Conservation (phyloP, 2,329 filamentous ascomycete species). For the Diaporthe eres region DNA sequence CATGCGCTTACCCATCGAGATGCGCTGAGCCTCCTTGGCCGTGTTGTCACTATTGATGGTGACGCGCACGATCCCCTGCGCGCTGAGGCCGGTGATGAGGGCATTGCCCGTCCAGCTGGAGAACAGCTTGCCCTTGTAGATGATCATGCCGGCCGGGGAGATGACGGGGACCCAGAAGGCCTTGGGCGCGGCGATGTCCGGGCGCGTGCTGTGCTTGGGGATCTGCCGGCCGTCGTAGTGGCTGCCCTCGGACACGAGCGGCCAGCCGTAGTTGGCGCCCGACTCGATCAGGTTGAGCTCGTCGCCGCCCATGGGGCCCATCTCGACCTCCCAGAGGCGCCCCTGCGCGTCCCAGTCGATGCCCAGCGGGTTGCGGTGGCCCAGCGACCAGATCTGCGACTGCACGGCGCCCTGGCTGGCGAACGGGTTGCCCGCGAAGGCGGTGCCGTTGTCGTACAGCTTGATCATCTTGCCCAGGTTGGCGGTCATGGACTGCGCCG, state of each 20-base stretch:
- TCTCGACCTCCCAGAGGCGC: slow-evolving; percentile 54
- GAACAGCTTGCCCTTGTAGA: slow-evolving; percentile 53
- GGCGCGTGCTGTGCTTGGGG: slow-evolving; percentile 50
- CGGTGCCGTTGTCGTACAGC: slow-evolving; percentile 52
- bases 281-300: slow-evolving; percentile 53
- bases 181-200: slow-evolving; percentile 51
- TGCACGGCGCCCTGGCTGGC: slow-evolving; percentile 48
- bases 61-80: slow-evolving; percentile 49
- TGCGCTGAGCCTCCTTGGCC: slow-evolving; percentile 51
- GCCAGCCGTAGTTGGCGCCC: slow-evolving; percentile 54
- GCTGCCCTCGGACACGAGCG: slow-evolving; percentile 50
- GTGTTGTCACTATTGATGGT: slow-evolving; percentile 51
- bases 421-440: slow-evolving; percentile 51
- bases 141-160: slow-evolving; percentile 52
- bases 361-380: slow-evolving; percentile 52
- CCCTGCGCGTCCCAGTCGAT: slow-evolving; percentile 53
- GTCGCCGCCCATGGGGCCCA: slow-evolving; percentile 53
- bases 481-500: slow-evolving; percentile 49
- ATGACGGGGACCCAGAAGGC: slow-evolving; percentile 53
- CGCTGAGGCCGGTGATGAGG: slow-evolving; percentile 50
- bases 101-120: slow-evolving; percentile 52
- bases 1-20: slow-evolving; percentile 52
- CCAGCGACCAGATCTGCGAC: slow-evolving; percentile 51
- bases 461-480: slow-evolving; percentile 54
- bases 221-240: slow-evolving; percentile 52